These are phyloP conservation scores for Xylariaceae sp. DNA, from an alignment of 2,329 filamentous ascomycete species.

Conservation along the genomic window DNA sequence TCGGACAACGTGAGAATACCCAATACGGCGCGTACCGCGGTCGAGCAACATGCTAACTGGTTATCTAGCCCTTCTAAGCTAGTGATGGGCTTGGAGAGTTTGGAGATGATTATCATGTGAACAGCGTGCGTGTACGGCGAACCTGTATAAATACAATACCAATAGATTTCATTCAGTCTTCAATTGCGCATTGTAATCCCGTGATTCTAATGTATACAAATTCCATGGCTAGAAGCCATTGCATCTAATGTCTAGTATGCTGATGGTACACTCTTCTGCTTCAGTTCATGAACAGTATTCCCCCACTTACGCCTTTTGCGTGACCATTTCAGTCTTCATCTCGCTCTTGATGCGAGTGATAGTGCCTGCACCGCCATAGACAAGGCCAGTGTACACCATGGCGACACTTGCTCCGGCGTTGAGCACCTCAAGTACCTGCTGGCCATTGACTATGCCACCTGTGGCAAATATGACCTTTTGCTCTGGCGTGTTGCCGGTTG, in stretches of 20 bases:
- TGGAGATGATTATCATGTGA: conserved; percentile 26
- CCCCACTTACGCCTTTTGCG: conserved; percentile 23
- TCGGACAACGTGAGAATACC: conserved; percentile 64
- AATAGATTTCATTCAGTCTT: conserved; percentile 39
- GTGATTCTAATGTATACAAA: conserved; percentile 13
- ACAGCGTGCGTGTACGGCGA: conserved; percentile 35
- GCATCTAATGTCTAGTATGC: conserved; percentile 13
- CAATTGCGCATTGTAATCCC: not conserved
- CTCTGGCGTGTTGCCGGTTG: conserved; percentile 33
- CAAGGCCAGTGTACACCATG: conserved; percentile 84
- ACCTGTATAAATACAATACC: conserved; percentile 39
- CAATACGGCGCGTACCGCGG: not conserved
- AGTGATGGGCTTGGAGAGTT: conserved; percentile 5
- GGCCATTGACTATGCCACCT: conserved; percentile 88
- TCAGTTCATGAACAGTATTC: not conserved
- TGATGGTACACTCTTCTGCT: conserved; percentile 17
- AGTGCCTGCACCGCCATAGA: conserved; percentile 70
- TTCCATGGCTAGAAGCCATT: not conserved
- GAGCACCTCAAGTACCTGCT: conserved; percentile 80
- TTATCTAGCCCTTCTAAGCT: conserved; percentile 38
- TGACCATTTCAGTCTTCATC: conserved; percentile 55
- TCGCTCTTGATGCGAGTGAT: conserved; percentile 70
- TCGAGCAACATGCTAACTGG: conserved; percentile 17
- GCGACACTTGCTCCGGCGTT: conserved; percentile 90
- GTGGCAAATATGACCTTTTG: conserved; percentile 91